Evolutionary conservation across 192 early-diverging fungal genomes (phyloP), one percentile per base, ranked within the genome.

Genomic region (Chytriomyces confervae): DNA sequence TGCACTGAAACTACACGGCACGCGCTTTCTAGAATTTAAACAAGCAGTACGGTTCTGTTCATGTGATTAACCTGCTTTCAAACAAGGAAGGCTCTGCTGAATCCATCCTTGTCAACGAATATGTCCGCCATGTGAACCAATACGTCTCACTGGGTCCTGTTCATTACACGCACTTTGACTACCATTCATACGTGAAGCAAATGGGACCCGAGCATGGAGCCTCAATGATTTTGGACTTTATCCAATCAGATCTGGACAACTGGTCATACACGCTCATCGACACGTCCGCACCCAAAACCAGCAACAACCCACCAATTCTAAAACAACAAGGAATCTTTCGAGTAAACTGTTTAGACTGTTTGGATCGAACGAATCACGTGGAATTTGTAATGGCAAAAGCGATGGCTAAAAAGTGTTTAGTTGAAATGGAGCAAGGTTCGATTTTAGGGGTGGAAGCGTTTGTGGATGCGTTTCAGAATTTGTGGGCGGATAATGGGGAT

Each of bases 341-440:
- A 11, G 94, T 93, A 2, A 99, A 98, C 75, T 99, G 98, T 51
- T 62, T 91, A 7, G 90, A 91, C 67, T 91, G 90, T 77, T 83
- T 99, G 68, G 98, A 94, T 81, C 89, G 97, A 23, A 99, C 97
- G 11, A 99, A 99, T 78, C 89, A 97, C 11, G 93, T 96, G 10
- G 94, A 98, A 46, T 74, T 23, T 27, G 44, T 74, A 0, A 44
- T 45, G 6, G 61, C 53, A 20, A 24, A 82, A 94, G 79, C 71
- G 74, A 79, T 61, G 78, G 57, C 24, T 13, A 48, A 63, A 20
- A 29, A 29, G 20, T 44, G 50, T 75, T 62, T 67, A 45, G 1
- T 24, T 3, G 48, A 66, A 72, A 66, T 69, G 63, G n/a, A 64
- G 50, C 24, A 36, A 48, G 63, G 23, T 27, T 13, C 20, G n/a